These are phyloP conservation scores for Glaciozyma antarctica DNA, from an alignment of 768 basidiomycete genomes.

Conservation along the genomic window DNA sequence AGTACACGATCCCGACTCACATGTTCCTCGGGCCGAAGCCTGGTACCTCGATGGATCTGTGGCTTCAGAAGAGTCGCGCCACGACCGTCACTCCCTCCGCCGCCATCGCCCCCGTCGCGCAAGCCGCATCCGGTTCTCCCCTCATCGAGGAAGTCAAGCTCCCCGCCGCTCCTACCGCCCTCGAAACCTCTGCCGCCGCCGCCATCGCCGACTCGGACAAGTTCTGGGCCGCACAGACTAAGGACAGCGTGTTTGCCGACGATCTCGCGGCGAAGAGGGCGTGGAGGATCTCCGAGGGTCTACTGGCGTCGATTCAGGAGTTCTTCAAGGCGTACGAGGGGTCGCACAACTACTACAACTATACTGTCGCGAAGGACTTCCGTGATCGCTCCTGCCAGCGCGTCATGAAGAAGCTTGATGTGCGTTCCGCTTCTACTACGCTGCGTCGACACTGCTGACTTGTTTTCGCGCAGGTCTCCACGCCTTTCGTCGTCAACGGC, in stretches of 20 bases:
- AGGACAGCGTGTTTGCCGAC: constrained; percentile 16
- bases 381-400: constrained; percentile 70
- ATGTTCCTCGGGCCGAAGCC: constrained; percentile 83
- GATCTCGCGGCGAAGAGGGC: constrained; percentile 36
- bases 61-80: constrained; percentile 29
- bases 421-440: constrained; percentile 35
- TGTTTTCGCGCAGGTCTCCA: constrained; percentile 50
- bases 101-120: not conserved
- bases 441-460: not conserved
- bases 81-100: not conserved
- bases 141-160: not conserved
- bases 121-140: not conserved
- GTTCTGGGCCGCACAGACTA: constrained; percentile 32
- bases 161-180: not conserved
- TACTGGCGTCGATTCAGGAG: constrained; percentile 51
- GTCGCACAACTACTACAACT: constrained; percentile 96
- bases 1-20: constrained; percentile 92
- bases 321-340: constrained; percentile 62
- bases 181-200: constrained; percentile 1
- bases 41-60: constrained; percentile 48
- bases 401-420: constrained; percentile 81
- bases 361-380: constrained; percentile 80
- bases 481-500: constrained; percentile 79
- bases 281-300: constrained; percentile 56
- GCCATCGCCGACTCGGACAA: constrained; percentile 15